Percentiles rank a stretch among this genome's conserved stretches.
Evolutionary conservation across 192 early-diverging fungal species (phyloP).

Genomic region (Umbelopsis sp.): DNA sequence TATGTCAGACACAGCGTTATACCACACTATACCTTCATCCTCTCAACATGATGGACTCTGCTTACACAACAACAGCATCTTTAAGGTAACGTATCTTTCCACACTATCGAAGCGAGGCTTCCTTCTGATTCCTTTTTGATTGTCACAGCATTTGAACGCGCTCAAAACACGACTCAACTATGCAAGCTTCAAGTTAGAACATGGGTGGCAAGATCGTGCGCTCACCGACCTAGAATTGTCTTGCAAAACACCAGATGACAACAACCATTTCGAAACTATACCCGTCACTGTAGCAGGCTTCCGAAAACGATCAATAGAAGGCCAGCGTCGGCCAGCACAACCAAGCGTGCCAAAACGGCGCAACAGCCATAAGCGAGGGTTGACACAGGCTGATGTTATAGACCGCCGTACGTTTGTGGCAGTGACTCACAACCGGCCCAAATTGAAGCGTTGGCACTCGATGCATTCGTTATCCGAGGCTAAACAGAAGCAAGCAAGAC

Average conservation of each 20-base stretch:
- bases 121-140: background rate
- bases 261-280: conserved; percentile 10
- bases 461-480: conserved; percentile 22
- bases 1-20: conserved; percentile 12
- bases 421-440: conserved; percentile 14
- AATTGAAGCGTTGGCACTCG: conserved; percentile 25
- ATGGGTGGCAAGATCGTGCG: conserved; percentile 38
- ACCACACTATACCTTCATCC: conserved; percentile 2
- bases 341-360: conserved; percentile 1
- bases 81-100: background rate
- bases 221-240: conserved; percentile 32
- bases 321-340: conserved; percentile 14
- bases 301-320: conserved; percentile 17
- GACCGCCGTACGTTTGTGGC: conserved; percentile 33
- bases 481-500: background rate
- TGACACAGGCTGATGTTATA: conserved; percentile 39
- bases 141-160: conserved; percentile 14
- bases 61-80: conserved; percentile 5
- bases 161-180: conserved; percentile 32
- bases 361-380: conserved; percentile 23
- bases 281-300: conserved; percentile 19
- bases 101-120: background rate
- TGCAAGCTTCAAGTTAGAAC: conserved; percentile 38
- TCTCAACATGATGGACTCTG: conserved; percentile 3
- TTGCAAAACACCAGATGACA: conserved; percentile 26